These are phyloP conservation scores for Lupinus albus DNA, from an alignment of 306 rosid species.

Conservation along the genomic window DNA sequence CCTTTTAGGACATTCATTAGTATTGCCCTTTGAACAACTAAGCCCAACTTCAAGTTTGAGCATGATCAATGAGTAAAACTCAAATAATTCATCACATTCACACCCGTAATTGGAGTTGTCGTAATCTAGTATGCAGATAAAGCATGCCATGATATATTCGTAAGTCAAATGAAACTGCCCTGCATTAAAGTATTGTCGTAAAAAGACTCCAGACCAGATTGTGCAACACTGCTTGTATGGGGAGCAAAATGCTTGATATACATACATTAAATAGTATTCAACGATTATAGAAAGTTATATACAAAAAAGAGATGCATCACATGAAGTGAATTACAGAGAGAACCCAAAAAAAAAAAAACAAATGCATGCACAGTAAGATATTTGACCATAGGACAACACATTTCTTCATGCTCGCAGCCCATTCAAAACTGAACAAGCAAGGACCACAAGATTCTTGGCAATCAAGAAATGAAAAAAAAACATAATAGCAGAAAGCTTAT, in stretches of 20 bases:
- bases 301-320: constrained; percentile 48
- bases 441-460: constrained; percentile 43
- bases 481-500: constrained; percentile 47
- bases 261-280: constrained; percentile 45
- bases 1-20: too few species aligned
- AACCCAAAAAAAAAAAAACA: constrained; percentile 35
- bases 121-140: background rate
- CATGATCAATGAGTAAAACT: too few species aligned
- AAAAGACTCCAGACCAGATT: constrained; percentile 17
- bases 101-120: too few species aligned
- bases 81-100: too few species aligned
- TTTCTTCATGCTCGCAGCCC: constrained; percentile 49
- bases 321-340: constrained; percentile 37
- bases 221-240: constrained; percentile 21
- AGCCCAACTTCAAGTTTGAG: too few species aligned
- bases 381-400: constrained; percentile 33
- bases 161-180: background rate
- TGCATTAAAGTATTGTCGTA: background rate
- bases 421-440: constrained; percentile 52
- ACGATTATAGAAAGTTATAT: constrained; percentile 52
- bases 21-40: too few species aligned
- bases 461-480: constrained; percentile 40
- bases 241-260: constrained; percentile 27
- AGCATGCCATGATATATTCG: background rate
- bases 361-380: constrained; percentile 38